Conservation (phyloP, 1,284 basidiomycete genomes). For the Malassezia furfur region DNA sequence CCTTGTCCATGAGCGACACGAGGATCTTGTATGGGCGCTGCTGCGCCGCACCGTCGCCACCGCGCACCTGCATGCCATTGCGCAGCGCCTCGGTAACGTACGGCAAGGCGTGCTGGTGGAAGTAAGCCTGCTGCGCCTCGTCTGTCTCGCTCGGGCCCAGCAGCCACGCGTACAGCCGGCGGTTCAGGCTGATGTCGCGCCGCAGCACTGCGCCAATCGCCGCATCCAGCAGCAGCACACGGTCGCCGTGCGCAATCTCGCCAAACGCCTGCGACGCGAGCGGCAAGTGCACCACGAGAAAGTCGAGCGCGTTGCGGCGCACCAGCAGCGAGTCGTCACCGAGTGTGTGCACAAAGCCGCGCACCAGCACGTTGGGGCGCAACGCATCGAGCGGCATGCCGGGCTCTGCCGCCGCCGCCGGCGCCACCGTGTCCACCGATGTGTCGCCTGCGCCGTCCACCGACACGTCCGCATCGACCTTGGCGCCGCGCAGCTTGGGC, state of each 20-base stretch:
- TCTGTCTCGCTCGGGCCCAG: conserved; percentile 66
- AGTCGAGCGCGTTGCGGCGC: conserved; percentile 34
- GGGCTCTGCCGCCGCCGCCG: not conserved
- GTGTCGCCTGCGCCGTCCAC: not conserved
- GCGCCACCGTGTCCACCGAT: conserved; percentile 6
- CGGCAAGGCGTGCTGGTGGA: conserved; percentile 23
- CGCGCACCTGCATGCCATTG: conserved; percentile 35
- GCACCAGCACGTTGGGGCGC: conserved; percentile 82
- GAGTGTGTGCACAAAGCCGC: conserved; percentile 76
- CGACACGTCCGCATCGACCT: not conserved
- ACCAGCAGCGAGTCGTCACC: conserved; percentile 65
- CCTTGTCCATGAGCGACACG: conserved; percentile 87
- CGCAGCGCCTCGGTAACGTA: conserved; percentile 25
- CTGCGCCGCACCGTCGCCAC: conserved; percentile 63
- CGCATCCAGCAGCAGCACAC: conserved; percentile 30
- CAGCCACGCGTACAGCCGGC: conserved; percentile 86
- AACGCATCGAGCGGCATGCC: conserved; percentile 51
- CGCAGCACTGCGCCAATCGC: conserved; percentile 55
- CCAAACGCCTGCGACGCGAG: conserved; percentile 26
- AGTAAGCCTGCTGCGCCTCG: conserved; percentile 36
- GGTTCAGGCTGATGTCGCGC: conserved; percentile 81
- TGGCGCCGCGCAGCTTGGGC: conserved; percentile 49
- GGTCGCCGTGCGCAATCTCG: conserved; percentile 21
- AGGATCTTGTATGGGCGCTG: conserved; percentile 84
- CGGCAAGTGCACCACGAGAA: conserved; percentile 31